Percentiles rank a stretch among this genome's conserved stretches.
These are phyloP conservation scores for Fraxinus albicans DNA, from an alignment of 305 asterid species.

Conservation along the genomic window DNA sequence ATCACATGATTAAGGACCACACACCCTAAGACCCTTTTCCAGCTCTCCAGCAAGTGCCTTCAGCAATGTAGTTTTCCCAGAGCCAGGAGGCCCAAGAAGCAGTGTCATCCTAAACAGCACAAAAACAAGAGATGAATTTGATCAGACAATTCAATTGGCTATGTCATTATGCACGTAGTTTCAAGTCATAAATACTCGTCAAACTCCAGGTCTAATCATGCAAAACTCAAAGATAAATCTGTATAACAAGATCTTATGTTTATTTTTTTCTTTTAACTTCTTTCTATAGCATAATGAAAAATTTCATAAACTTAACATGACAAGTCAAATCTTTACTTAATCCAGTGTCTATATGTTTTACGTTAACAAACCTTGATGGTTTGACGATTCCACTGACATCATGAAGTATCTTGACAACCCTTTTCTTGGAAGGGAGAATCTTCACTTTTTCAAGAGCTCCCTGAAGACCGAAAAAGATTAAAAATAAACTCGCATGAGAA, in stretches of 20 bases:
- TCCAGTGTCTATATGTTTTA: neutral
- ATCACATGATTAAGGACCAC: conserved; percentile 22
- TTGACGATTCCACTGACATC: conserved; percentile 70
- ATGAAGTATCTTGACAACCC: conserved; percentile 64
- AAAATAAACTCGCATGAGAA: neutral
- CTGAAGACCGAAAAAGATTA: conserved; percentile 31
- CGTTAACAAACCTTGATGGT: conserved; percentile 73
- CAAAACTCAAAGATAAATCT: neutral
- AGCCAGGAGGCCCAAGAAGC: conserved; percentile 96
- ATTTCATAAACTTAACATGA: neutral
- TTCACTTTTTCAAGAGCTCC: conserved; percentile 61
- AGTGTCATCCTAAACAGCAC: conserved; percentile 66
- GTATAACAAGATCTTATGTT: neutral
- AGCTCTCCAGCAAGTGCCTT: conserved; percentile 80
- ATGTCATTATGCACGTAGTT: neutral
- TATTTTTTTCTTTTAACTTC: neutral
- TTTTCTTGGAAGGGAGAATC: conserved; percentile 76
- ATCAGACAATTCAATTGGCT: conserved; percentile 5
- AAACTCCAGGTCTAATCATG: neutral
- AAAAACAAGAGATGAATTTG: neutral
- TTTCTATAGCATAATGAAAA: neutral
- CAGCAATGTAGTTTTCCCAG: conserved; percentile 82
- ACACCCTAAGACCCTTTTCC: conserved; percentile 71
- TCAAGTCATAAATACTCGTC: neutral
- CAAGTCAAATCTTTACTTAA: neutral